phyloP scores from a whole-genome alignment of 495 filamentous ascomycete genomes.

The Lentithecium fluviatile region DNA sequence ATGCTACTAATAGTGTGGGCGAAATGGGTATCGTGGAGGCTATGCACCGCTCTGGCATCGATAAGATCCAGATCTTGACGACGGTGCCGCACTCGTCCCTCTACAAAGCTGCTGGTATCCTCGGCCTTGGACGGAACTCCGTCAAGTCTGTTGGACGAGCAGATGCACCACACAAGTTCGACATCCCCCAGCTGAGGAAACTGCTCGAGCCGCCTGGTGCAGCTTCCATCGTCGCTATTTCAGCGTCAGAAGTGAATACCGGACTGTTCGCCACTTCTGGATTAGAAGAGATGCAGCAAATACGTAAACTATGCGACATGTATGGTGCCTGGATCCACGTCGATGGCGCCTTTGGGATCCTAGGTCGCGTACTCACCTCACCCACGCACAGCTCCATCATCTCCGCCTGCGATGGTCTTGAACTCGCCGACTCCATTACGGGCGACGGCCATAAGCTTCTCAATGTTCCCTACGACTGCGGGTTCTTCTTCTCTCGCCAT shows the following conservation, averaged over 20 bases:
- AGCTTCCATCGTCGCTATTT: constrained; percentile 73
- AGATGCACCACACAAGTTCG: constrained; percentile 62
- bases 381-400: constrained; percentile 60
- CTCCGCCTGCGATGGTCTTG: constrained; percentile 61
- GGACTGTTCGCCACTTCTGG: constrained; percentile 72
- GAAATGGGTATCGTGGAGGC: constrained; percentile 68
- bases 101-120: constrained; percentile 73
- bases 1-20: constrained; percentile 53
- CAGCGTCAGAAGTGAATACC: constrained; percentile 88
- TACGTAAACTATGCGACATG: constrained; percentile 68
- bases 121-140: constrained; percentile 72
- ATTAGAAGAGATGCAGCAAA: constrained; percentile 56
- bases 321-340: constrained; percentile 87
- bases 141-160: constrained; percentile 59
- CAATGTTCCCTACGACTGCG: constrained; percentile 95
- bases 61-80: constrained; percentile 71
- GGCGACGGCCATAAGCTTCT: constrained; percentile 88
- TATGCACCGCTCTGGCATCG: constrained; percentile 60
- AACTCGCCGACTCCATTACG: constrained; percentile 81
- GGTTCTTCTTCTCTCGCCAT: constrained; percentile 78
- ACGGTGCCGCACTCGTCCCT: constrained; percentile 81
- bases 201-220: constrained; percentile 52
- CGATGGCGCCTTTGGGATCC: constrained; percentile 88
- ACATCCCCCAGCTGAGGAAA: constrained; percentile 60
- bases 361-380: constrained; percentile 58